These are phyloP conservation scores for Rickenella mellea DNA, from an alignment of 768 basidiomycete genomes.

Conservation along the genomic window DNA sequence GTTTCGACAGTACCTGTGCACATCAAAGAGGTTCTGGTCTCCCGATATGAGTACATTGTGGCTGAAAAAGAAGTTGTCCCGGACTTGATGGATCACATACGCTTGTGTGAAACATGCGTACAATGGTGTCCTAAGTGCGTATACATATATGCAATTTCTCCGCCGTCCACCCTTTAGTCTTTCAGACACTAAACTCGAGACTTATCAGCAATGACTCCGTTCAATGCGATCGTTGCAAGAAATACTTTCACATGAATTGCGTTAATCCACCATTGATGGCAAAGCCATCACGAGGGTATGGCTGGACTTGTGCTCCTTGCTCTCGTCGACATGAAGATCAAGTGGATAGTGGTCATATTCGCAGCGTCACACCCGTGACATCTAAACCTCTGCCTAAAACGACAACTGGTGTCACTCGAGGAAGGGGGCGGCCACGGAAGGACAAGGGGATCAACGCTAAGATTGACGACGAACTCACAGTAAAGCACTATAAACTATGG, in stretches of 20 bases:
- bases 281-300: conserved; percentile 93
- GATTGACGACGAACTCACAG: conserved; percentile 65
- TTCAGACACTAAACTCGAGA: not conserved
- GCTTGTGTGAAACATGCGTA: conserved; percentile 77
- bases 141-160: conserved; percentile 7
- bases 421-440: conserved; percentile 70
- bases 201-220: conserved; percentile 66
- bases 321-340: conserved; percentile 80
- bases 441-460: conserved; percentile 38
- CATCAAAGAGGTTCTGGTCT: conserved; percentile 66
- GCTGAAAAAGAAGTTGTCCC: conserved; percentile 90
- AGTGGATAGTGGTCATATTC: conserved; percentile 66
- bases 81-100: conserved; percentile 79
- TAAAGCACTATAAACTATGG: conserved; percentile 87
- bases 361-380: conserved; percentile 40
- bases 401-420: conserved; percentile 23
- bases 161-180: conserved; percentile 11
- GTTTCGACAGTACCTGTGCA: conserved; percentile 62
- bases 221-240: conserved; percentile 86
- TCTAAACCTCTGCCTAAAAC: conserved; percentile 52
- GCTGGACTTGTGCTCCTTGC: conserved; percentile 95
- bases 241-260: conserved; percentile 91
- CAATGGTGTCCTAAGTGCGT: conserved; percentile 86
- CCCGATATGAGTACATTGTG: conserved; percentile 90
- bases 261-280: conserved; percentile 83